Base-by-base conservation (phyloP, 192 early-diverging fungal genomes). In the Podila clonocystis region DNA sequence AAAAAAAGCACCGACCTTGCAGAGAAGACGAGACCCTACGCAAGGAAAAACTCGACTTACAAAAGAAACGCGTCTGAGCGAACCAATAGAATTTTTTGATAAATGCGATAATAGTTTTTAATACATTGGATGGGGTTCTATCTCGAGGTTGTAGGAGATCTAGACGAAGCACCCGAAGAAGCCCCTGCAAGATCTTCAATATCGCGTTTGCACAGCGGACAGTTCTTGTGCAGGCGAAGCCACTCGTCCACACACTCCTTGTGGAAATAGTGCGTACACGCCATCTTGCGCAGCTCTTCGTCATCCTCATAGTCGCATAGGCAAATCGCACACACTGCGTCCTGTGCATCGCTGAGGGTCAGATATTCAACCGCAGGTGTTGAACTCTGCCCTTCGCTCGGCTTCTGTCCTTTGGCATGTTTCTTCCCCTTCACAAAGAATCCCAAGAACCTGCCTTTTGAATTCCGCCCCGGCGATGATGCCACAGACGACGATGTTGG, bases 221-320 rank as follows among this genome's bases (percentile, higher is more conserved):
- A 96, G 11, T 86, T 84, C 64, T 85, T 85, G 75, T 94, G 93
- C 58, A 94, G 77, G 36, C 86, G 85, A 58, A 96, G 83, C 94
- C 94, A 96, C 77, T 93, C 92, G 68, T 93, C 90, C 3, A 95
- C 93, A 75, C 94, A 96, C 13, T 89, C 84, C 80, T 90, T 90
- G 78, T 96, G 94, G 82, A 96, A 93, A 70, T 94, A 93, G 83
- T 96, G 94, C 8, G 73, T 84, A 79, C 94, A 96, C 65, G 84
- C 87, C 83, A 95, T 82, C 74, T 90, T 86, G 33, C 92, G 85
- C 26, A 96, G 83, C 8, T 91, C 82, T n/a, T 94, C 92, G 28
- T 91, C 91, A 26, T 92, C 88, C 73, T 95, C 94, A 64, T 96
- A 96, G 9, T 86, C 83, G 61, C 84, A 84, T 49, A 96, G 74